Percentiles rank a stretch among this genome's conserved stretches.
Conservation (phyloP, 1,139 yeast species). For the Pichia sp. region DNA sequence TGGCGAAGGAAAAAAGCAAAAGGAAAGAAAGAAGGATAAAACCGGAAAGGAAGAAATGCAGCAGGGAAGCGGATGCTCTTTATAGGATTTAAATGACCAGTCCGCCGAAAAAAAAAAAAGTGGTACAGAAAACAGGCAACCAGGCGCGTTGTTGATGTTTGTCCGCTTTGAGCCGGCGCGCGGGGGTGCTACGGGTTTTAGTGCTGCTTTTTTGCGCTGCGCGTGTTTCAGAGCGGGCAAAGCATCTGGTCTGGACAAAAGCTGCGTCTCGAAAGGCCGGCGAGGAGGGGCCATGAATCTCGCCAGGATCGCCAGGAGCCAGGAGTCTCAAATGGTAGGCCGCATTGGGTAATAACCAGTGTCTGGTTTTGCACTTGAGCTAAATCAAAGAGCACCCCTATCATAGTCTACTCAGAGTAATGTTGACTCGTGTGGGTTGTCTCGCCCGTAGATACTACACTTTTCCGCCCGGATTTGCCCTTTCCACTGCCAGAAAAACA, state of each 20-base stretch:
- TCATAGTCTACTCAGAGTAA: neutral
- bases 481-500: neutral
- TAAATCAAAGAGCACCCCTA: too few relatives aligned
- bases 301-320: too few relatives aligned
- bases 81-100: neutral
- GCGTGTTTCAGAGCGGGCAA: neutral
- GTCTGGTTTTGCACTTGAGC: too few relatives aligned
- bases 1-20: neutral
- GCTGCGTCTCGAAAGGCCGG: too few relatives aligned
- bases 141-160: neutral
- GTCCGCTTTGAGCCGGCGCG: neutral
- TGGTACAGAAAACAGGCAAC: neutral
- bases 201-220: too few relatives aligned
- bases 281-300: neutral
- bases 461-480: slow-evolving; percentile 5
- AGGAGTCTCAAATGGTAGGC: neutral
- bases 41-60: neutral
- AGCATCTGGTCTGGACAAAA: too few relatives aligned
- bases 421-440: neutral
- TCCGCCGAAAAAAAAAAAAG: too few relatives aligned
- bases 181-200: too few relatives aligned
- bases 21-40: neutral
- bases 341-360: neutral
- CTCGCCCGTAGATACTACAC: neutral
- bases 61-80: neutral